These are phyloP conservation scores for Dysphania ambrosioides DNA, from an alignment of 148 eudicot species.

Conservation along the genomic window DNA sequence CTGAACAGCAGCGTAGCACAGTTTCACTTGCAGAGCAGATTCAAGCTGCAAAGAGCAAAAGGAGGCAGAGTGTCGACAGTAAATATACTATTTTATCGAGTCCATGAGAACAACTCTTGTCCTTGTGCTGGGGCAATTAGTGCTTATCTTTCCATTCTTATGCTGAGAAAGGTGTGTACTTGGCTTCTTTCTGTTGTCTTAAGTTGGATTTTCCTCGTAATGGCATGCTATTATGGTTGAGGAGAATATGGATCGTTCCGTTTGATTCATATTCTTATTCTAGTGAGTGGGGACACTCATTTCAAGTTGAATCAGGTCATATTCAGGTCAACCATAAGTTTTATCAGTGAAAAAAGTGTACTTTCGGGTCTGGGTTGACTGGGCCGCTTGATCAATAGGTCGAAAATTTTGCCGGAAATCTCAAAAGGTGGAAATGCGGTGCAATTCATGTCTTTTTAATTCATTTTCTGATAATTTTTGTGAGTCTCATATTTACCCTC, in stretches of 20 bases:
- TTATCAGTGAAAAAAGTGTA: too few species aligned
- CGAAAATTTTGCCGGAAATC: too few species aligned
- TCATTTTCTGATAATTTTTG: background rate
- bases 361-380: too few species aligned
- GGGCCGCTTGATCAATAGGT: too few species aligned
- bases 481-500: background rate
- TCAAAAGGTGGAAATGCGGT: too few species aligned
- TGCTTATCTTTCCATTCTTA: background rate
- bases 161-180: slow-evolving; percentile 3
- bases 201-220: too few species aligned
- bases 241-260: background rate
- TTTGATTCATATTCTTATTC: background rate
- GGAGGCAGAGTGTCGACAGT: slow-evolving; percentile 16
- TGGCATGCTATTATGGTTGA: too few species aligned
- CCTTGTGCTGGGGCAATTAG: background rate
- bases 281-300: too few species aligned
- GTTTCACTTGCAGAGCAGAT: slow-evolving; percentile 87
- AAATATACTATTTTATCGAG: background rate
- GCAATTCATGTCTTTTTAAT: too few species aligned
- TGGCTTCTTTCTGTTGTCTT: background rate
- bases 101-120: background rate
- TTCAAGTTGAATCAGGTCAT: too few species aligned
- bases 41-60: slow-evolving; percentile 64
- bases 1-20: slow-evolving; percentile 34
- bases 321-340: too few species aligned